Base-by-base conservation (phyloP, 139 green algal genomes). In the Coelastrella sp. region DNA sequence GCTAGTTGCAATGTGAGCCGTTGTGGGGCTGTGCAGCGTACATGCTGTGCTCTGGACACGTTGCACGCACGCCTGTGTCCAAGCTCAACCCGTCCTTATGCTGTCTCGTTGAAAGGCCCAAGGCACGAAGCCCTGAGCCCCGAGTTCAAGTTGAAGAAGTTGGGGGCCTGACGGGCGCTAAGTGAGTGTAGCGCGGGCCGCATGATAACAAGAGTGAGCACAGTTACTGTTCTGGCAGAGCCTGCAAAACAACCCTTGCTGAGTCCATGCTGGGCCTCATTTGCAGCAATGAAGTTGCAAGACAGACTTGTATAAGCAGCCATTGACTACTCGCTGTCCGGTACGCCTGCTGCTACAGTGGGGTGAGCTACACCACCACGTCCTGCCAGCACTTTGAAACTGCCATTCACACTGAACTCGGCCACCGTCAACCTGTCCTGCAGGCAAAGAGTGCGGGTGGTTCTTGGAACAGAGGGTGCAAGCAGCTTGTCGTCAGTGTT, bases 401-500 rank as follows among this genome's bases (percentile, higher is more conserved):
- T 47, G 32, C 32, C 32, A 47, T 47, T 47, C 32, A 47, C 32
- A 47, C 32, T 47, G 0, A 47, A 47, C 32, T 47, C 32, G 32
- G 32, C 32, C 32, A 47, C 32, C 32, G 32, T 47, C 32, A 47
- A 47, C 32, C 32, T 47, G 32, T 47, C 8, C 58, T 76, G 73
- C 60, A 90, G 74, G 13, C 3, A 60, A 13, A 47, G 74, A 11
- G 74, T 83, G 22, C 76, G 76, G 14, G 60, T 90, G 17, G 16
- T 85, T 32, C 17, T 86, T 57, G 76, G 65, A 5, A 90, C 86
- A 8, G 87, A 86, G 47, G 87, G 87, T 54, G 87, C 87, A 4
- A 75, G 54, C 79, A 75, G 54, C 20, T 22, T 91, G 32, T 87
- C 77, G 3, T 81, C 61, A 3, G 87, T 91, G 10, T 89, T 93